Evolutionary conservation across 2,329 filamentous ascomycete genomes (phyloP), one percentile per base, ranked within the genome.

Genomic region (Monilinia fructigena): DNA sequence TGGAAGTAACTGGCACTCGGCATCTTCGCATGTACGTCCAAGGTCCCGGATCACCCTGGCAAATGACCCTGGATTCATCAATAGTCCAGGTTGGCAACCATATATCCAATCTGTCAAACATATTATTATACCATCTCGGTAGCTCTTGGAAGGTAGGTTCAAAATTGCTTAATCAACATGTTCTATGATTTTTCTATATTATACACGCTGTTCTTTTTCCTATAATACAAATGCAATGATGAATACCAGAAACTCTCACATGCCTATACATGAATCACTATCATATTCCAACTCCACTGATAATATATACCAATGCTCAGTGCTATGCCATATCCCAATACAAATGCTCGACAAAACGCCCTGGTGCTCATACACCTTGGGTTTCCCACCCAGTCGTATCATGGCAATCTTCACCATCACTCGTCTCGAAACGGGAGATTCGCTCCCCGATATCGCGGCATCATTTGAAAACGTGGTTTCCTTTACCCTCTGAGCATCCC

Each of bases 321-420:
- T 18, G 26, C 56, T 23, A 48, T 35, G 12, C 42, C 18, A 18
- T 48, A 60, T 23, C 28, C 28, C 56, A 48, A 60, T 50, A 26
- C 58, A 60, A 48, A 60, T 48, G 28, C 42, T 50, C 58, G 28
- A 50, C 11, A 16, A 4, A 28, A 60, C 45, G 58, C 58, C 18
- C 45, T 23, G 6, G 20, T 59, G 5, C 40, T 40, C 11, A 20
- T 14, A n/a, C 31, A 4, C 38, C 3, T 8, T 26, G 11, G 11
- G 11, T 42, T n/a, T 18, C 26, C 12, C 16, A 42, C 20, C 26
- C 20, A 50, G 20, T 23, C 12, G 40, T 16, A 42, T 42, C 40
- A 48, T n/a, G 18, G 18, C n/a, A 23, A 10, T 7, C 47, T 48
- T 20, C 47, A 20, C n/a, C n/a, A 48, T 48, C 12, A 60, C n/a